Evolutionary conservation across 305 asterid genomes (phyloP), one percentile per base, ranked within the genome.

Genomic region (Salvia sclarea): DNA sequence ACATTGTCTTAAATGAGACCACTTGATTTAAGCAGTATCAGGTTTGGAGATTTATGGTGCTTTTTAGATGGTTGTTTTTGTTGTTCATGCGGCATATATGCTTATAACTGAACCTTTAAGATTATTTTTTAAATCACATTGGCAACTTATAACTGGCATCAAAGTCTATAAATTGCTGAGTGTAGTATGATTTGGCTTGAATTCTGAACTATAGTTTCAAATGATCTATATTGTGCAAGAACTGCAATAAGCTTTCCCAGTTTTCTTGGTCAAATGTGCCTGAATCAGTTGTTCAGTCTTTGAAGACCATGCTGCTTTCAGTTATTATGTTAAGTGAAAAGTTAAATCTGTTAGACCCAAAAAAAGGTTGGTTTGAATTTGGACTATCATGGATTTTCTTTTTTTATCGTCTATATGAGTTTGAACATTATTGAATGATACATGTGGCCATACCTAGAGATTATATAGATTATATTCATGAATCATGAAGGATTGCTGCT

Each of bases 1-100:
- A 89, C 40, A 28, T 78, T 35, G 80, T 71, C 76, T 81, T 71
- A 41, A 77, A 75, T n/a, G 68, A 60, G 64, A 28, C 68, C 18
- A 33, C 52, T 56, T 78, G 69, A 68, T 35, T 48, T 25, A 6
- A 69, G 52, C 31, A n/a, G 10, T 38, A 44, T 33, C 6, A 43
- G 66, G 66, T 18, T 30, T 62, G 45, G 35, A 20, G 30, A 21
- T 62, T 21, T 53, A 24, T 49, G 18, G 0, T 69, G 8, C 35
- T 9, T 38, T 3, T n/a, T 17, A 30, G 14, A 43, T 11, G 25
- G 30, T 68, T 13, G 30, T 24, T 14, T 21, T 59, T 59, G 8
- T 47, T 18, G 45, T 69, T 21, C 43, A 9, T 3, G 35, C 18
- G 10, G 69, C 20, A 28, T 45, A 16, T 16, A 48, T 16, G 30